Conservation (phyloP, 2,329 filamentous ascomycete species). For the Diaporthe destruens region DNA sequence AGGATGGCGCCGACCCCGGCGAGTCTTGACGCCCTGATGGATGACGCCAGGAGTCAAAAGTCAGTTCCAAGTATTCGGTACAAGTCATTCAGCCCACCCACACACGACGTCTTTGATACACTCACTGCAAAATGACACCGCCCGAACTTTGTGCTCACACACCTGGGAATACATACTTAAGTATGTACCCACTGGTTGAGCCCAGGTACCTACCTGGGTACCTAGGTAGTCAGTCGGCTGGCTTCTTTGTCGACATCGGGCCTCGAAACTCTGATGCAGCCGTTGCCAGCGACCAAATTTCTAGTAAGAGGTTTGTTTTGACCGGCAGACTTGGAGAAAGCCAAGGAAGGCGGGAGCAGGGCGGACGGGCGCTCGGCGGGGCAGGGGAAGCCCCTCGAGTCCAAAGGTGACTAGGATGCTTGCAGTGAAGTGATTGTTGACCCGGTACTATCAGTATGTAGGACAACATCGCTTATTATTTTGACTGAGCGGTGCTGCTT, state of each 20-base stretch:
- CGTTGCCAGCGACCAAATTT: not conserved
- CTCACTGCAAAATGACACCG: not conserved
- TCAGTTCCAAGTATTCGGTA: conserved; percentile 4
- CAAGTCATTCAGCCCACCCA: conserved; percentile 1
- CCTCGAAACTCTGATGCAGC: not conserved
- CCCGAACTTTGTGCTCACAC: not conserved
- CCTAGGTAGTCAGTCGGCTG: not conserved
- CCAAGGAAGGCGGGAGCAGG: not conserved
- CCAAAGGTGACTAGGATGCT: conserved; percentile 13
- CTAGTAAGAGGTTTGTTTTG: not conserved
- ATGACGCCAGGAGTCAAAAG: conserved; percentile 25
- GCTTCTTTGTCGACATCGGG: not conserved
- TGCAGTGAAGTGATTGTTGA: conserved; percentile 4
- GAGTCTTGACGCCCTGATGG: not conserved
- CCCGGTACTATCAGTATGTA: conserved; percentile 4
- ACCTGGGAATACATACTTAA: too few species aligned
- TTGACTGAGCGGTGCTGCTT: conserved; percentile 6
- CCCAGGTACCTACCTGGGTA: too few species aligned
- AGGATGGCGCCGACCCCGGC: not conserved
- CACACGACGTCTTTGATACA: not conserved
- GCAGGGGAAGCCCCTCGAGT: conserved; percentile 17
- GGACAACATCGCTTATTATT: conserved; percentile 30
- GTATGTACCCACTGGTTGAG: too few species aligned
- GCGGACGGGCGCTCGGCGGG: not conserved
- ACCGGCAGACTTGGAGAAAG: not conserved